phyloP scores from a whole-genome alignment of 164 flowering plant species.

The Magnolia kwangsiensis region DNA sequence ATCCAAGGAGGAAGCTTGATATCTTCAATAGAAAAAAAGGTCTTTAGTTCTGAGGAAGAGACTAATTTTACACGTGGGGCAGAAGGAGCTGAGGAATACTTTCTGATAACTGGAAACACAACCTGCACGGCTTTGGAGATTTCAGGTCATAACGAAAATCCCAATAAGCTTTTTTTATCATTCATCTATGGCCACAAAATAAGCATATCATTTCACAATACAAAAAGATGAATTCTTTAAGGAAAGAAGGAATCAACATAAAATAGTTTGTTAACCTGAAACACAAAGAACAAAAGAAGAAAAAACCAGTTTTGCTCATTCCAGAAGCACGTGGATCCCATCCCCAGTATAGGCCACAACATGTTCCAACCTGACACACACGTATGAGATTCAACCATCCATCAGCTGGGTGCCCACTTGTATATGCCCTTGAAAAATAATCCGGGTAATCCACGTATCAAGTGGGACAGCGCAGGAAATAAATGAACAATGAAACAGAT shows the following conservation, averaged over 20 bases:
- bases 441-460: too few relatives aligned
- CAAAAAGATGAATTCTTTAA: neutral
- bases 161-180: neutral
- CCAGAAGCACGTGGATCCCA: neutral
- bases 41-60: conserved; percentile 69
- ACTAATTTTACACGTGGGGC: conserved; percentile 78
- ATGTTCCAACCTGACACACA: neutral
- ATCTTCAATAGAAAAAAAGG: conserved; percentile 76
- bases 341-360: neutral
- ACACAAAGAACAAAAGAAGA: neutral
- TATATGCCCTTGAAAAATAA: too few relatives aligned
- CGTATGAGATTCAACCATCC: neutral
- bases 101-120: conserved; percentile 59
- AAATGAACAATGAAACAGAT: too few relatives aligned
- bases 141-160: neutral
- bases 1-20: conserved; percentile 87
- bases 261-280: too few relatives aligned
- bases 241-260: neutral
- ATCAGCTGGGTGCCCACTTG: neutral
- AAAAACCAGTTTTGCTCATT: neutral
- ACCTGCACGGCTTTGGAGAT: conserved; percentile 38
- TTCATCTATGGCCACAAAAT: neutral
- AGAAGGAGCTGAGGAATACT: conserved; percentile 36
- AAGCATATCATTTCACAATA: neutral
- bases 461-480: too few relatives aligned